Evolutionary conservation across 2,329 filamentous ascomycete species (phyloP).

Genomic region (Pyricularia grisea): DNA sequence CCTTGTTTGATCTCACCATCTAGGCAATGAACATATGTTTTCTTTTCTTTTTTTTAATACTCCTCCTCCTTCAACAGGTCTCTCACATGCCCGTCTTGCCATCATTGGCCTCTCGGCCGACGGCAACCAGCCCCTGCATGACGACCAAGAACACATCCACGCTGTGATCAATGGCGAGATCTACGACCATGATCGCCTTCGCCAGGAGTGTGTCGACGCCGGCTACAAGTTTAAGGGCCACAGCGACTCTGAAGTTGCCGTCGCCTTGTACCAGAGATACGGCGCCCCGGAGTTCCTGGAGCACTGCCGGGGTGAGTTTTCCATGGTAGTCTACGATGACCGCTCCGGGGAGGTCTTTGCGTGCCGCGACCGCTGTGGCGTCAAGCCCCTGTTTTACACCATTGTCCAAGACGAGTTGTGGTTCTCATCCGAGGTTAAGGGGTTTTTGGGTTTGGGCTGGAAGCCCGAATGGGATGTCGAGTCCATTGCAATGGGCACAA

Average conservation of each 20-base stretch:
- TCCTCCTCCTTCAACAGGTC: constrained; percentile 9
- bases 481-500: constrained; percentile 30
- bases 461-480: constrained; percentile 42
- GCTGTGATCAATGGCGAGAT: constrained; percentile 50
- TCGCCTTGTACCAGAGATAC: constrained; percentile 40
- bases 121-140: constrained; percentile 37
- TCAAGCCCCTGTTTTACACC: constrained; percentile 48
- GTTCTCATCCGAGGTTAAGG: constrained; percentile 44
- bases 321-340: constrained; percentile 40
- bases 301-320: constrained; percentile 44
- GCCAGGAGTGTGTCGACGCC: constrained; percentile 22
- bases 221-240: constrained; percentile 33
- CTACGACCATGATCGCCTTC: constrained; percentile 40
- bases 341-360: constrained; percentile 30
- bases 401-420: constrained; percentile 27
- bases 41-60: no score
- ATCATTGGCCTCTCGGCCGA: constrained; percentile 39
- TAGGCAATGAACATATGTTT: no score
- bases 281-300: constrained; percentile 26
- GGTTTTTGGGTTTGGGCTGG: constrained; percentile 40
- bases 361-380: constrained; percentile 44
- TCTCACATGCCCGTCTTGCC: constrained; percentile 41
- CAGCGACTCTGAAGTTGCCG: constrained; percentile 41
- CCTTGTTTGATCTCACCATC: neutral
- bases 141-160: constrained; percentile 31